Evolutionary conservation across 2,329 filamentous ascomycete genomes (phyloP).

Genomic region (Sphaerulina musiva): DNA sequence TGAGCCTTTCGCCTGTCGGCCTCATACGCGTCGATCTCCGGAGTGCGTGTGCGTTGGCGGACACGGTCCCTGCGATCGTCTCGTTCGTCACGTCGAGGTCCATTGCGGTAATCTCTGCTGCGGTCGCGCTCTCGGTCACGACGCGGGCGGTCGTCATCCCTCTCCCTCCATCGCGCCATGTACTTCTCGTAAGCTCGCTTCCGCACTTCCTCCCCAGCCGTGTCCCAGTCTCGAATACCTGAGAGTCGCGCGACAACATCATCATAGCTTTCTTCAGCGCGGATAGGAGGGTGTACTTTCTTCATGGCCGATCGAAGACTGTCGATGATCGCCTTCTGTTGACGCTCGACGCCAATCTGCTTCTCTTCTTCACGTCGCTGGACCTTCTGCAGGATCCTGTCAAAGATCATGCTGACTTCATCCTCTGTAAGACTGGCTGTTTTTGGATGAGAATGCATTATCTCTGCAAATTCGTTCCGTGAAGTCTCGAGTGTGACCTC

Average conservation of each 20-base stretch:
- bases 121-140: constrained; percentile 29
- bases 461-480: constrained; percentile 76
- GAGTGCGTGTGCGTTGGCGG: constrained; percentile 46
- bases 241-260: constrained; percentile 73
- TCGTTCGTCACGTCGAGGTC: constrained; percentile 38
- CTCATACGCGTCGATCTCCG: constrained; percentile 88
- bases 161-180: constrained; percentile 79
- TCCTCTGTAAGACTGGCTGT: constrained; percentile 82
- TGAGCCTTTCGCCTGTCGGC: constrained; percentile 90
- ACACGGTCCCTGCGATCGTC: constrained; percentile 42
- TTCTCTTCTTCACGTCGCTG: constrained; percentile 75
- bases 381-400: constrained; percentile 81
- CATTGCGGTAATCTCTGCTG: constrained; percentile 46
- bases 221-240: constrained; percentile 76
- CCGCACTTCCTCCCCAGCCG: constrained; percentile 77
- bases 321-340: constrained; percentile 78
- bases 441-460: constrained; percentile 79
- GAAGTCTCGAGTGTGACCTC: constrained; percentile 81
- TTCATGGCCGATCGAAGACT: constrained; percentile 80
- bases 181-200: constrained; percentile 85
- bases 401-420: constrained; percentile 72
- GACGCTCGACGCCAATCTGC: constrained; percentile 70
- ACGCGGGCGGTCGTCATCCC: constrained; percentile 56
- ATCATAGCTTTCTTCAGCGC: constrained; percentile 76
- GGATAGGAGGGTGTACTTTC: constrained; percentile 78